phyloP scores from a whole-genome alignment of 148 eudicot species.

The Vaccinium darrowii region DNA sequence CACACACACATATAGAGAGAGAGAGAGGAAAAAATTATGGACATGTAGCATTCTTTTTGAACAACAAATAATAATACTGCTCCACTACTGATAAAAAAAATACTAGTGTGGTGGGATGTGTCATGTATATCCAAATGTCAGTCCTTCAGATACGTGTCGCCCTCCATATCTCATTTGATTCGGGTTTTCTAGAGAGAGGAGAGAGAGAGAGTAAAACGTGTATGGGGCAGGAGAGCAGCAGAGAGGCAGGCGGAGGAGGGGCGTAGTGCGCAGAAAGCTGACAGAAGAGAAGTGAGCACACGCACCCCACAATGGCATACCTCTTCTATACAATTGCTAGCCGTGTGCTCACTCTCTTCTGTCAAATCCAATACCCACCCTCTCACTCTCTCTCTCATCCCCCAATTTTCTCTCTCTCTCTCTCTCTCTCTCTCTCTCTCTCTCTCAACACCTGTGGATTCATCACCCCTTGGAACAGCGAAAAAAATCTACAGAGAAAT shows the following conservation, averaged over 20 bases:
- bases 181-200: neutral
- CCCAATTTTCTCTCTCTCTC: neutral
- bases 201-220: neutral
- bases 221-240: neutral
- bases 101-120: neutral
- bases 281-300: constrained; percentile 18
- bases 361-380: neutral
- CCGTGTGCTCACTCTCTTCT: constrained; percentile 21
- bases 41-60: neutral
- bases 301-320: neutral
- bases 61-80: no score
- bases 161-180: no score
- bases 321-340: constrained; percentile 11
- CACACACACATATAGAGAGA: neutral
- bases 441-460: neutral
- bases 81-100: no score
- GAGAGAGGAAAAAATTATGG: neutral
- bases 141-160: neutral
- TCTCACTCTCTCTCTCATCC: neutral
- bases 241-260: no score
- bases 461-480: neutral
- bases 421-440: neutral
- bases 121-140: neutral
- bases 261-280: neutral
- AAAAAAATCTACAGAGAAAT: no score